Percentiles rank a stretch among this genome's conserved stretches.
These are phyloP conservation scores for Tephrocybe sp. DNA, from an alignment of 768 basidiomycete species.

Conservation along the genomic window DNA sequence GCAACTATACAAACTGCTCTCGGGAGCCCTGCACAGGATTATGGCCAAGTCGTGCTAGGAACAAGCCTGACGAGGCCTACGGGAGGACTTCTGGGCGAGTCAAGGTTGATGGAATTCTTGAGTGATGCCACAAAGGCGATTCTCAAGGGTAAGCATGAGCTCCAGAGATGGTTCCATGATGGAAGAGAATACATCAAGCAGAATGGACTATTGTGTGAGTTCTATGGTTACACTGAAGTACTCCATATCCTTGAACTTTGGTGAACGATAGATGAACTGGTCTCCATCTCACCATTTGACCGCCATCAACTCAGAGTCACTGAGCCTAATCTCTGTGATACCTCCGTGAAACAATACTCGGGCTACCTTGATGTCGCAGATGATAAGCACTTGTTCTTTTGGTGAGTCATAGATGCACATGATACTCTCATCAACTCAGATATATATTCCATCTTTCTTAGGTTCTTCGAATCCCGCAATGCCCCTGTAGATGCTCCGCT, in stretches of 20 bases:
- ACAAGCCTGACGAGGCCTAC: constrained; percentile 21
- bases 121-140: constrained; percentile 41
- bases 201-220: constrained; percentile 70
- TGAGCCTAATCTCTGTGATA: constrained; percentile 73
- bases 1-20: background rate
- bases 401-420: constrained; percentile 39
- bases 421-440: background rate
- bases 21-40: constrained; percentile 11
- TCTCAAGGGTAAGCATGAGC: constrained; percentile 41
- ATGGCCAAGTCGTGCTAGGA: constrained; percentile 43
- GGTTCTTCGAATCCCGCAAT: constrained; percentile 87
- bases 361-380: constrained; percentile 83
- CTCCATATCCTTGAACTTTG: background rate
- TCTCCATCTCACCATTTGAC: constrained; percentile 49
- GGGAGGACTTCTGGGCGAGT: background rate
- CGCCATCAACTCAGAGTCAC: constrained; percentile 58
- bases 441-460: constrained; percentile 19
- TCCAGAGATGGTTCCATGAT: constrained; percentile 60
- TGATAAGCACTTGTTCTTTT: constrained; percentile 85
- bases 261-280: constrained; percentile 54
- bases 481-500: constrained; percentile 78
- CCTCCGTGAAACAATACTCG: constrained; percentile 74
- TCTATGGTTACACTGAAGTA: background rate
- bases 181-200: constrained; percentile 69
- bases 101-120: constrained; percentile 31